Percentiles rank a stretch among this genome's conserved stretches.
Evolutionary conservation across 164 flowering plant genomes (phyloP).

Genomic region (Warburgia ugandensis): DNA sequence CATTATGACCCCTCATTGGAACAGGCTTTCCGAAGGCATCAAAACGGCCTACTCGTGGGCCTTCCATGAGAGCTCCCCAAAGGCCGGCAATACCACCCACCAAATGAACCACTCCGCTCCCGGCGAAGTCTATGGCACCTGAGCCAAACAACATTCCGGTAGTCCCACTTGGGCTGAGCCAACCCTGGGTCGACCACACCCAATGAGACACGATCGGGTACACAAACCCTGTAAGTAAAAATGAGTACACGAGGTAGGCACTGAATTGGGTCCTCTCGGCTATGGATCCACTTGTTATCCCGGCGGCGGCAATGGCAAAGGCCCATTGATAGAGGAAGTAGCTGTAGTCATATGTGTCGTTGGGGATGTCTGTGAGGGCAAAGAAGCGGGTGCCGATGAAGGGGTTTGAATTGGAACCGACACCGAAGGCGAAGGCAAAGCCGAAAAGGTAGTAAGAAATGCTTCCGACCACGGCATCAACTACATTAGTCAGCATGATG

Average conservation of each 20-base stretch:
- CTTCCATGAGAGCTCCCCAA: slow-evolving; percentile 58
- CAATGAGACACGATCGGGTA: slow-evolving; percentile 71
- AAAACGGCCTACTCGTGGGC: slow-evolving; percentile 60
- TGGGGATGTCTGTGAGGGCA: slow-evolving; percentile 42
- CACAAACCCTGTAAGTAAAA: slow-evolving; percentile 63
- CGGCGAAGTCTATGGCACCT: slow-evolving; percentile 60
- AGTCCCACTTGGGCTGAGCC: slow-evolving; percentile 36
- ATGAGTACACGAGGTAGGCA: slow-evolving; percentile 59
- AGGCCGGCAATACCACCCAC: slow-evolving; percentile 63
- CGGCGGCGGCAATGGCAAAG: slow-evolving; percentile 74
- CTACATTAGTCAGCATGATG: slow-evolving; percentile 72
- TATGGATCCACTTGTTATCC: slow-evolving; percentile 74
- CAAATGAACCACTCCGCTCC: slow-evolving; percentile 55
- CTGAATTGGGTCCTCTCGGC: slow-evolving; percentile 77
- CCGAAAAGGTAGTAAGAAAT: slow-evolving; percentile 69
- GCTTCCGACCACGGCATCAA: slow-evolving; percentile 66
- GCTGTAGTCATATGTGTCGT: slow-evolving; percentile 36
- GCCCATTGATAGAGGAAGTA: slow-evolving; percentile 80
- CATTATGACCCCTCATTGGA: slow-evolving; percentile 55
- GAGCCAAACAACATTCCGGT: slow-evolving; percentile 36
- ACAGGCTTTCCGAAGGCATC: slow-evolving; percentile 46
- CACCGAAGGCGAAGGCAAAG: slow-evolving; percentile 63
- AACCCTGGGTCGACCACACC: slow-evolving; percentile 61
- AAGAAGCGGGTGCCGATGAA: slow-evolving; percentile 53
- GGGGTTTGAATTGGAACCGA: slow-evolving; percentile 36